A percentile compares a stretch with the other conserved stretches of the same genome.
phyloP scores from a whole-genome alignment of 1,284 basidiomycete species.

The Cryptococcus sp. region DNA sequence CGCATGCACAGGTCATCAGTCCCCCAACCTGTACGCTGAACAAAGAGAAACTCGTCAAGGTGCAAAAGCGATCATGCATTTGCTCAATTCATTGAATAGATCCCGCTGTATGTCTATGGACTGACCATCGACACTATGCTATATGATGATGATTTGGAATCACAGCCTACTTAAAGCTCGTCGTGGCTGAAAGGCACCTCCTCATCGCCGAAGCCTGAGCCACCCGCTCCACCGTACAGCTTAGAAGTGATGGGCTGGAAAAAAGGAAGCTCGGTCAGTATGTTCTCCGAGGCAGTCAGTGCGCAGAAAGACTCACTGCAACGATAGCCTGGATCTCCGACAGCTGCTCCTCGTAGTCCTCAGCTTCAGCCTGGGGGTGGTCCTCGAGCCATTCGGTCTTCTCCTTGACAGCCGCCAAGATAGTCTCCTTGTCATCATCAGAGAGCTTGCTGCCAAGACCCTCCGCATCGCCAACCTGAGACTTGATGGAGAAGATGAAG shows the following conservation, averaged over 20 bases:
- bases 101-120: no score
- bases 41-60: neutral
- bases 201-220: slow-evolving; percentile 42
- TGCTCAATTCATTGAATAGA: neutral
- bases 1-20: neutral
- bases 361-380: slow-evolving; percentile 72
- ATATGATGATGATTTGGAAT: neutral
- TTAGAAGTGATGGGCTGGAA: slow-evolving; percentile 79
- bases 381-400: slow-evolving; percentile 88
- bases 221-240: slow-evolving; percentile 63
- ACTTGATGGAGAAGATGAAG: slow-evolving; percentile 73
- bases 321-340: slow-evolving; percentile 71
- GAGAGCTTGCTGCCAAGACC: slow-evolving; percentile 87
- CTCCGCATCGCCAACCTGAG: slow-evolving; percentile 79
- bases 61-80: neutral
- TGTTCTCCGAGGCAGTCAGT: neutral
- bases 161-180: slow-evolving; percentile 46
- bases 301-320: slow-evolving; percentile 34
- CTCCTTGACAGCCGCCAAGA: slow-evolving; percentile 81
- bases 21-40: neutral
- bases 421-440: slow-evolving; percentile 84
- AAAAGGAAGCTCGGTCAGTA: slow-evolving; percentile 4
- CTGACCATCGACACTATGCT: neutral
- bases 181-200: slow-evolving; percentile 52
- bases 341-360: slow-evolving; percentile 91